Evolutionary conservation across 2,329 filamentous ascomycete genomes (phyloP).

Genomic region (Nothopassalora personata): DNA sequence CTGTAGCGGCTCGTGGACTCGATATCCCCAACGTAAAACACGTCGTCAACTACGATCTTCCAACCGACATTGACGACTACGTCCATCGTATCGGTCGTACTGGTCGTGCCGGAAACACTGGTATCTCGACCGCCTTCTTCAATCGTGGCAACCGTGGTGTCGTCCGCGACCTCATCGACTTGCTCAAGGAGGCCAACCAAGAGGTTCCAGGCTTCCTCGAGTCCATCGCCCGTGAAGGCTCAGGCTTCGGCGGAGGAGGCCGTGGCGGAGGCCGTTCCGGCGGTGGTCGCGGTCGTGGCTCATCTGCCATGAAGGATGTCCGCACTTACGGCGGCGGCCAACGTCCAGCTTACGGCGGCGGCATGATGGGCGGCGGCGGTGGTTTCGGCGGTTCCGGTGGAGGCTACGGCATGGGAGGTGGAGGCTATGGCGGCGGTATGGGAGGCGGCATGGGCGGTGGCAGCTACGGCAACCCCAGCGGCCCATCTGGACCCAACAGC

Average conservation of each 20-base stretch:
- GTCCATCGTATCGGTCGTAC: slow-evolving; percentile 99
- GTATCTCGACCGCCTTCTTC: slow-evolving; percentile 98
- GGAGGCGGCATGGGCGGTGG: slow-evolving; percentile 8
- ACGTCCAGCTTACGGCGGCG: slow-evolving; percentile 58
- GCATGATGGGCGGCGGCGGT: slow-evolving; percentile 46
- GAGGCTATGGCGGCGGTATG: slow-evolving; percentile 5
- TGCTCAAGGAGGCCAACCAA: slow-evolving; percentile 98
- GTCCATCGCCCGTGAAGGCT: slow-evolving; percentile 92
- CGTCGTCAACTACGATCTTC: slow-evolving; percentile 99
- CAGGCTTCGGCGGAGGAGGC: slow-evolving; percentile 71
- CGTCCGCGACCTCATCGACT: slow-evolving; percentile 91
- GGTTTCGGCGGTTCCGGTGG: slow-evolving; percentile 52
- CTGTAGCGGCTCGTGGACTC: slow-evolving; percentile 80
- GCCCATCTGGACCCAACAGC: slow-evolving; percentile 22
- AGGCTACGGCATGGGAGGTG: slow-evolving; percentile 38
- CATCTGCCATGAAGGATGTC: slow-evolving; percentile 74
- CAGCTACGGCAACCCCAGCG: slow-evolving; percentile 22
- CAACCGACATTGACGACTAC: slow-evolving; percentile 97
- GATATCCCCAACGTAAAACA: slow-evolving; percentile 97
- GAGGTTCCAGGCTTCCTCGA: slow-evolving; percentile 92
- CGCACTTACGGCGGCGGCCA: slow-evolving; percentile 52
- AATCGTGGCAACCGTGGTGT: slow-evolving; percentile 99
- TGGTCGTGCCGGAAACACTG: slow-evolving; percentile 97
- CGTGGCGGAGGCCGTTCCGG: slow-evolving; percentile 58
- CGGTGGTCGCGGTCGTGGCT: slow-evolving; percentile 68